Evolutionary conservation across 164 flowering plant species (phyloP), one percentile per base, ranked within the genome.

Genomic region (Sextonia rubra): DNA sequence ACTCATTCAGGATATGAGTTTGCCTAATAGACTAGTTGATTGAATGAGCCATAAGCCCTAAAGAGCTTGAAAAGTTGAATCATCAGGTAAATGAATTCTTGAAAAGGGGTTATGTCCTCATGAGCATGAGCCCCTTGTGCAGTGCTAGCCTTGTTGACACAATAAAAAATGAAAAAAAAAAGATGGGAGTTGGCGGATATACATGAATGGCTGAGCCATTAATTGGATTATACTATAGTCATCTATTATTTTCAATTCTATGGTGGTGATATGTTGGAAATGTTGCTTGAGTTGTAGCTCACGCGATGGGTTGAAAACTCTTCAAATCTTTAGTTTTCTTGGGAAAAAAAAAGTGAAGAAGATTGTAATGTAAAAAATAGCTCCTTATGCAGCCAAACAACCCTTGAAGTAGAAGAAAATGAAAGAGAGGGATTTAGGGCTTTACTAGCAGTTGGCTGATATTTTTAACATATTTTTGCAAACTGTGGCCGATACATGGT

Each of bases 61-160:
- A 32, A 0, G 71, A 76, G 15, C 30, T 15, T 30, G 69, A 44
- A 24, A 62, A 71, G 20, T 44, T 76, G 25, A 8, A 65, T n/a
- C 0, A 68, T 1, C 68, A 71, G 8, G 71, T 76, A 2, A 61
- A 37, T 24, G 71, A 76, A 44, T 60, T 76, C 3, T 9, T 71
- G 5, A 23, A 14, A 17, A 76, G 67, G 2, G 69, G 62, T 0
- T 65, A 49, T 18, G 47, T 74, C 17, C 12, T 20, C 9, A 68
- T 62, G 56, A 74, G 77, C 26, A 17, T 73, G 23, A 73, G 69
- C n/a, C 47, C 47, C 64, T 4, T 73, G 75, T 27, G 26, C 37
- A 17, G 47, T 72, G 4, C 62, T 8, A 1, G 63, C 67, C 30
- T 7, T 73, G 2, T 26, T 73, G 3, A 37, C 47, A 3, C 7